A percentile compares a stretch with the other conserved stretches of the same genome.
phyloP scores from a whole-genome alignment of 2,329 filamentous ascomycete genomes.

The Aspergillus fischeri region DNA sequence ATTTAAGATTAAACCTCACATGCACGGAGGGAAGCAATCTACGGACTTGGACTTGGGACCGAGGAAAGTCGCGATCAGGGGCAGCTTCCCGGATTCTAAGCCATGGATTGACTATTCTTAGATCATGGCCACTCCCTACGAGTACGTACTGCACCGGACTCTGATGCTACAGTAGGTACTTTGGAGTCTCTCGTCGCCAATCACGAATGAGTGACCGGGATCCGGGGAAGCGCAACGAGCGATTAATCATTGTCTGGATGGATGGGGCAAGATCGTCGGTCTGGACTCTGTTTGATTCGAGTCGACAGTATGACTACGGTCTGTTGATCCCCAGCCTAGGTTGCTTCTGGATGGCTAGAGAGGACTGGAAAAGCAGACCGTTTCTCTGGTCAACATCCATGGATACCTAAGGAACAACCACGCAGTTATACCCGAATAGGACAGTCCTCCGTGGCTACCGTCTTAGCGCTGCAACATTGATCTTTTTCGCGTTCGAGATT shows the following conservation, averaged over 20 bases:
- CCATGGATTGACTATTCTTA: neutral
- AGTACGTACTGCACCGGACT: neutral
- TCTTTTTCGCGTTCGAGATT: neutral
- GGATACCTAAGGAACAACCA: neutral
- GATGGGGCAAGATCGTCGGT: conserved; percentile 10
- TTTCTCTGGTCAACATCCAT: neutral
- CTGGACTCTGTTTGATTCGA: conserved; percentile 4
- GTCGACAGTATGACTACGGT: neutral
- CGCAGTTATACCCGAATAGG: neutral
- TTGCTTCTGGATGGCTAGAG: neutral
- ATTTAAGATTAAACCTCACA: conserved; percentile 8
- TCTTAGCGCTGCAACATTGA: conserved; percentile 9
- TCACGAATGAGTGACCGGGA: neutral
- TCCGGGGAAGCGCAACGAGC: conserved; percentile 2
- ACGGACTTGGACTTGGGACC: conserved; percentile 2
- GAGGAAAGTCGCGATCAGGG: conserved; percentile 7
- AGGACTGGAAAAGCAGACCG: neutral
- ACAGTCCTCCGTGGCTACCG: conserved; percentile 2
- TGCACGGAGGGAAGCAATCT: conserved; percentile 1
- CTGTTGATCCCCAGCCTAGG: neutral
- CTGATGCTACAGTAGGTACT: neutral
- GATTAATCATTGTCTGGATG: conserved; percentile 5
- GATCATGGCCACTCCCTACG: neutral
- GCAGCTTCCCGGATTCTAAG: neutral
- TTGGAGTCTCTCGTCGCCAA: neutral